Conservation (phyloP, 2,329 filamentous ascomycete genomes). For the Lachnellula suecica region DNA sequence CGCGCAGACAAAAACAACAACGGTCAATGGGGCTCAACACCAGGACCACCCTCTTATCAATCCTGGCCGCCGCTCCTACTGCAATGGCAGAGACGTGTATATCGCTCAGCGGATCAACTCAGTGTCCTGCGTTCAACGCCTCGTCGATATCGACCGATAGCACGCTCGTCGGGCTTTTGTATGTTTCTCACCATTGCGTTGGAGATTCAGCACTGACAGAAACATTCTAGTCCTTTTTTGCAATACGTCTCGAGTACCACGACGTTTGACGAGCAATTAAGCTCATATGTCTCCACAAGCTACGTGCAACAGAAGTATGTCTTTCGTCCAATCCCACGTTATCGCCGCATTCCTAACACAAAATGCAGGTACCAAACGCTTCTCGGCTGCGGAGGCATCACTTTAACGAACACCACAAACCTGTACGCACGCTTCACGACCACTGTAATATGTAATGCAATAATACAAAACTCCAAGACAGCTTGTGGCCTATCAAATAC, state of each 20-base stretch:
- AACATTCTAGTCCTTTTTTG: constrained; percentile 71
- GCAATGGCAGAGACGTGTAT: constrained; percentile 48
- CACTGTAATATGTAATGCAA: constrained; percentile 87
- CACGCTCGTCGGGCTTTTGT: constrained; percentile 62
- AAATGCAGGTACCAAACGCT: constrained; percentile 71
- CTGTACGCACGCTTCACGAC: constrained; percentile 93
- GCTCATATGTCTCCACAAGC: constrained; percentile 67
- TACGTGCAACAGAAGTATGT: constrained; percentile 79
- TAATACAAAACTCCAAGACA: constrained; percentile 83
- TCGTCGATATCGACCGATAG: constrained; percentile 69
- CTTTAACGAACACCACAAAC: constrained; percentile 74
- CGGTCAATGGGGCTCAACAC: constrained; percentile 20
- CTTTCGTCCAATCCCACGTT: constrained; percentile 1
- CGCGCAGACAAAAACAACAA: constrained; percentile 22
- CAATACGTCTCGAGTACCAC: constrained; percentile 72
- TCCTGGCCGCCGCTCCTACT: constrained; percentile 28
- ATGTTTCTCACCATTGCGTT: constrained; percentile 37
- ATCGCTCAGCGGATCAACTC: constrained; percentile 66
- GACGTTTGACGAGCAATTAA: constrained; percentile 76
- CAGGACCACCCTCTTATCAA: constrained; percentile 27
- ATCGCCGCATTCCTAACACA: constrained; percentile 28
- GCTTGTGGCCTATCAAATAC: constrained; percentile 65
- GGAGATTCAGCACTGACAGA: constrained; percentile 17
- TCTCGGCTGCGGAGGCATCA: constrained; percentile 77
- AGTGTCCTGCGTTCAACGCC: constrained; percentile 70